A percentile compares a stretch with the other conserved stretches of the same genome.
These are phyloP conservation scores for Pyrus communis DNA, from an alignment of 306 rosid genomes.

Conservation along the genomic window DNA sequence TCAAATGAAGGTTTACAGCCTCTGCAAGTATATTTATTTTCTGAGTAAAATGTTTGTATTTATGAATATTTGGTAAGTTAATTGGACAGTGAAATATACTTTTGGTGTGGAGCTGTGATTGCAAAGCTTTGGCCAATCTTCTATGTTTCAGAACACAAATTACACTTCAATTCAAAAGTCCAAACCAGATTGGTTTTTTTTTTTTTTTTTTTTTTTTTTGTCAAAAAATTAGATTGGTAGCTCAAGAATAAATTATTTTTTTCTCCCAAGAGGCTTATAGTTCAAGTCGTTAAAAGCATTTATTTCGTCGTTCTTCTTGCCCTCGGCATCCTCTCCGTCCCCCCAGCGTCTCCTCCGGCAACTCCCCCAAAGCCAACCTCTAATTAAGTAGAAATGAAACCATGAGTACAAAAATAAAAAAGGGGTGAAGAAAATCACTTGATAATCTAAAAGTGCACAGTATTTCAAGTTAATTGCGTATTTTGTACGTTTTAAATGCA, in stretches of 20 bases:
- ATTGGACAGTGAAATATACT: not conserved
- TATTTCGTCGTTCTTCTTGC: constrained; percentile 60
- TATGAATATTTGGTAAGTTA: not conserved
- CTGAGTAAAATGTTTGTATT: not conserved
- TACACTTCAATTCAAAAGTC: not conserved
- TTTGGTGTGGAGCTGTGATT: not conserved
- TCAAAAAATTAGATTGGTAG: no score
- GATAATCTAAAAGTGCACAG: no score
- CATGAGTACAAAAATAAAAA: no score
- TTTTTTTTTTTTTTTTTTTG: no score
- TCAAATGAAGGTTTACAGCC: not conserved
- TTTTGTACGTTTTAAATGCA: no score
- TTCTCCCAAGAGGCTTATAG: accelerated
- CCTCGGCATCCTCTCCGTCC: constrained; percentile 81
- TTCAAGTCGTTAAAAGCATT: no score
- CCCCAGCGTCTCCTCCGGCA: constrained; percentile 45
- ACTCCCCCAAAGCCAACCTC: constrained; percentile 44
- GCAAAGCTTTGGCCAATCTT: not conserved
- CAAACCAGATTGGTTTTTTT: not conserved
- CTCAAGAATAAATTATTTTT: no score
- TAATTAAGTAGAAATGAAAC: no score
- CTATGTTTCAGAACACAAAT: not conserved
- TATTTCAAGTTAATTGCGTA: no score
- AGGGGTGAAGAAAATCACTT: no score
- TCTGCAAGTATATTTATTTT: not conserved